A percentile compares a stretch with the other conserved stretches of the same genome.
Evolutionary conservation across 192 early-diverging fungal species (phyloP).

Genomic region (Coemansia sp.): DNA sequence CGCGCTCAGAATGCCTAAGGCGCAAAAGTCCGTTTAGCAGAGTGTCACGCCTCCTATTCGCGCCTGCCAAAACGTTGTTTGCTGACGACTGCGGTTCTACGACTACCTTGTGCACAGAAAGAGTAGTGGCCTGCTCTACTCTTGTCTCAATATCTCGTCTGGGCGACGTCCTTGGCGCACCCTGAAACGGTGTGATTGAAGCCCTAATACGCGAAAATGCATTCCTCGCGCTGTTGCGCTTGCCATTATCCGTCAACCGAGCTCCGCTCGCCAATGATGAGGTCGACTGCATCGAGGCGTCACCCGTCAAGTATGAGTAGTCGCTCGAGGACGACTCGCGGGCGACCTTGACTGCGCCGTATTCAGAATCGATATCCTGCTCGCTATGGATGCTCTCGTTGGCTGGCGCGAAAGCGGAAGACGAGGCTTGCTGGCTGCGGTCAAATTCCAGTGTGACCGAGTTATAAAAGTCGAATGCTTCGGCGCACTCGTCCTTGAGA

Average conservation of each 20-base stretch:
- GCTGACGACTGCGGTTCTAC: not conserved
- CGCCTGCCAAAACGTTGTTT: not conserved
- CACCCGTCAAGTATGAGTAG: not conserved
- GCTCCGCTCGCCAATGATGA: not conserved
- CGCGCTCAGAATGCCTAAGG: not conserved
- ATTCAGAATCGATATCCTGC: not conserved
- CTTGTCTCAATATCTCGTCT: not conserved
- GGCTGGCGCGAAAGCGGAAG: not conserved
- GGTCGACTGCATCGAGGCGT: not conserved
- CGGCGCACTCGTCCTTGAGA: not conserved
- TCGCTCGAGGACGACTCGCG: not conserved
- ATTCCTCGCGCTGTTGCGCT: too few species aligned
- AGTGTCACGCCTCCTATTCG: not conserved
- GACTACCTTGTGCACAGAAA: not conserved
- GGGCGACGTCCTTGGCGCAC: not conserved
- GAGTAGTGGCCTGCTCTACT: not conserved
- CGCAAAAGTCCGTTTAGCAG: not conserved
- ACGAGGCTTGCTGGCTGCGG: not conserved
- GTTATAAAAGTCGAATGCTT: not conserved
- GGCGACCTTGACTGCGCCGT: not conserved
- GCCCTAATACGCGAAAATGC: too few species aligned
- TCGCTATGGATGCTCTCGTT: not conserved
- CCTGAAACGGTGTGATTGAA: too few species aligned
- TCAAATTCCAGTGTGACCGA: not conserved
- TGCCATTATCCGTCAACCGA: not conserved